phyloP scores from a whole-genome alignment of 352 stramenopile species.

The Phytopythium cucurbitacearum region DNA sequence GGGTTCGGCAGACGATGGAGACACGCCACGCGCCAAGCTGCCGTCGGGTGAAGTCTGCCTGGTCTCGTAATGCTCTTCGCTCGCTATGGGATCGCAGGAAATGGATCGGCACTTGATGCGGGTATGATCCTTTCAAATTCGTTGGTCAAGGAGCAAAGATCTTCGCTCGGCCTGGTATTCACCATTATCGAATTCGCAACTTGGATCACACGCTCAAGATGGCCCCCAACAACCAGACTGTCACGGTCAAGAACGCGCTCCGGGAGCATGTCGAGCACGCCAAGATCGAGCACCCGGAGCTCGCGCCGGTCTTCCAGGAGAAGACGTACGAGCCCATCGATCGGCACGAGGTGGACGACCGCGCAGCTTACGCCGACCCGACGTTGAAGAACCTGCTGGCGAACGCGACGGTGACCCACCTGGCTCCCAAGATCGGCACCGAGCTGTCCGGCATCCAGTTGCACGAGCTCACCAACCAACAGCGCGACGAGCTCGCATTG shows the following conservation, averaged over 20 bases:
- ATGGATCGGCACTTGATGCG: no score
- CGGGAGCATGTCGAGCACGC: conserved; percentile 10
- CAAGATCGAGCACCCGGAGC: conserved; percentile 14
- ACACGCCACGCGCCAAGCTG: no score
- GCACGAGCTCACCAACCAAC: conserved; percentile 20
- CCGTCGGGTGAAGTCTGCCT: no score
- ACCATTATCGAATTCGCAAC: no score
- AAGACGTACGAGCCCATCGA: conserved; percentile 13
- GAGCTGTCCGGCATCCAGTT: conserved; percentile 21
- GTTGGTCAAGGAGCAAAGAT: no score
- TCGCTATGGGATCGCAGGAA: no score
- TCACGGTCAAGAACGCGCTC: conserved; percentile 20
- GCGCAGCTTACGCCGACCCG: conserved; percentile 2
- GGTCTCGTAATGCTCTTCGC: no score
- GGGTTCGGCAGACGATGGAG: no score
- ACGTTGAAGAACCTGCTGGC: conserved; percentile 8
- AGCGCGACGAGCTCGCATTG: conserved; percentile 8
- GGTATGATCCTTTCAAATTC: no score
- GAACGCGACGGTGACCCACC: conserved; percentile 12
- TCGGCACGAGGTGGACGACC: conserved; percentile 1
- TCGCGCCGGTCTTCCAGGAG: conserved; percentile 20
- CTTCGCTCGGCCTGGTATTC: no score
- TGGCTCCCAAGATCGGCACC: conserved; percentile 19
- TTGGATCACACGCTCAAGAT: background rate
- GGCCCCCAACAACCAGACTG: conserved; percentile 12